phyloP scores from a whole-genome alignment of 2,329 filamentous ascomycete genomes.

The Exophiala oligosperma region DNA sequence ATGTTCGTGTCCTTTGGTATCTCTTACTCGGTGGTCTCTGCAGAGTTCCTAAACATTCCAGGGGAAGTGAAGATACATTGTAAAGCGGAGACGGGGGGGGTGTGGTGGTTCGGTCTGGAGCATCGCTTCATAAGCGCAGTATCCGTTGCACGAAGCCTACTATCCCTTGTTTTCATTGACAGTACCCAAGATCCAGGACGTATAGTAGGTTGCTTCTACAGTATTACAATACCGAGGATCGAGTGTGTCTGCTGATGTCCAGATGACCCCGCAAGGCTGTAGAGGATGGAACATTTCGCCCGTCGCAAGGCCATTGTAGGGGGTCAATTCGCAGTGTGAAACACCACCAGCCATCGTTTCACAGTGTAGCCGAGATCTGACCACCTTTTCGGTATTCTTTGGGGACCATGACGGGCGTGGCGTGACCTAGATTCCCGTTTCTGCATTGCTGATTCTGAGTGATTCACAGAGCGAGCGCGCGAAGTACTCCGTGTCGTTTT shows the following conservation, averaged over 20 bases:
- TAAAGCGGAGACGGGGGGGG: background rate
- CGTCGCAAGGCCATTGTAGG: background rate
- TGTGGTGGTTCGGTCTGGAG: background rate
- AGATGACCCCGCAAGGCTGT: background rate
- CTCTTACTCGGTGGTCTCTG: no score
- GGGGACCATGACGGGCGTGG: background rate
- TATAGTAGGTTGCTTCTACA: background rate
- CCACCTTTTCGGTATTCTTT: background rate
- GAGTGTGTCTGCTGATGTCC: background rate
- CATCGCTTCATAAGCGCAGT: background rate
- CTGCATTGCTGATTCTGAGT: no score
- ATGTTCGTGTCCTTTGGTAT: background rate
- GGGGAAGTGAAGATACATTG: background rate
- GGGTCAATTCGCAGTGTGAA: background rate
- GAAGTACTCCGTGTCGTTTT: no score
- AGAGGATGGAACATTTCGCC: background rate
- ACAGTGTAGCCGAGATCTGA: background rate
- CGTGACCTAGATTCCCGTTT: background rate
- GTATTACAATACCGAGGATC: no score
- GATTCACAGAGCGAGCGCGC: no score
- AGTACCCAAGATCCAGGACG: no score
- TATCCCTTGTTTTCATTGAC: no score
- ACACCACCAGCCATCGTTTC: background rate
- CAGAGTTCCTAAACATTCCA: no score
- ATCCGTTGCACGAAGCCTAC: background rate